Base-by-base conservation (phyloP, 139 green algal species). In the Nannochloris sp. region DNA sequence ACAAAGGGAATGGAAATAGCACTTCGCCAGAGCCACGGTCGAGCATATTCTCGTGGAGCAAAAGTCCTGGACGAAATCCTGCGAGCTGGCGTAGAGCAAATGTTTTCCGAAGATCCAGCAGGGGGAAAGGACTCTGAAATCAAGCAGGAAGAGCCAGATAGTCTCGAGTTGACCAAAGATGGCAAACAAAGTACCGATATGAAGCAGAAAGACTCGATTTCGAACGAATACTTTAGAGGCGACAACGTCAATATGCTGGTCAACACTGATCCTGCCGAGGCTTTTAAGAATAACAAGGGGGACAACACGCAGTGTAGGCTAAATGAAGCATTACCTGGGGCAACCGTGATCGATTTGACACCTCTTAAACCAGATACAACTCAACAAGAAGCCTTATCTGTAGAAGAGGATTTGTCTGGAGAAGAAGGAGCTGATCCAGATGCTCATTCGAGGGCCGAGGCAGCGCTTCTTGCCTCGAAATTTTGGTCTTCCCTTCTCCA, bases 401-500 rank as follows among this genome's bases (percentile, higher is more conserved):
- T 69, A 8, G 73, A 79, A 10, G 68, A 64, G 2, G 76, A 68
- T 9, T 62, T 71, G 20, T 67, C 64, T 17, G 56, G 57, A 20
- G 61, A 63, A 17, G 67, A 65, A 37, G 29, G 63, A 17, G 53
- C 53, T 51, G 46, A 53, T 40, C 51, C n/a, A 3, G 48, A n/a
- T 25, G 56, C 23, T 8, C 33, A 16, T 16, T 53, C 16, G n/a
- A 67, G 77, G 33, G 64, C 62, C n/a, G 75, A 82, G 46, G 64
- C 55, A 16, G 49, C 65, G 1, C 62, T 56, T 2, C 40, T 30
- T 26, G 56, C 67, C 17, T 71, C 78, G 3, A 31, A 63, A 20
- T 86, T 79, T 70, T 91, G 84, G 84, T 71, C 68, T 5, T 16
- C 13, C 10, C 75, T 91, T 78, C 72, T 91, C 59, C 63, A 68